A percentile compares a stretch with the other conserved stretches of the same genome.
Evolutionary conservation across 2,329 filamentous ascomycete genomes (phyloP).

Genomic region (Fusarium sp.): DNA sequence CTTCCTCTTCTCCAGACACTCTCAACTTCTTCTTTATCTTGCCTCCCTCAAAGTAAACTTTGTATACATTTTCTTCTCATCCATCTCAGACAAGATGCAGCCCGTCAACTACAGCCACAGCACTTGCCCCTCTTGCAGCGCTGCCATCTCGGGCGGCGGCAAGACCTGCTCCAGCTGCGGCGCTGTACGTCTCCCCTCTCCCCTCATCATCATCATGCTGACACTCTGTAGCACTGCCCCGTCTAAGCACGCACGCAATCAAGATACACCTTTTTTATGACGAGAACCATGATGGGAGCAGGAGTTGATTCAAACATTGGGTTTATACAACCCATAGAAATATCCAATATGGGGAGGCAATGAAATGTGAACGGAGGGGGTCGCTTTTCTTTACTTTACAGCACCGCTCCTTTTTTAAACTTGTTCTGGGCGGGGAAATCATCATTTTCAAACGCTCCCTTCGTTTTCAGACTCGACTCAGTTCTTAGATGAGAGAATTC

Average conservation of each 20-base stretch:
- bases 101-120: constrained; percentile 53
- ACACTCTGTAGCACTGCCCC: constrained; percentile 40
- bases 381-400: constrained; percentile 14
- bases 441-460: constrained; percentile 13
- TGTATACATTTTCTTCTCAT: constrained; percentile 37
- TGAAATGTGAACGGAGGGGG: constrained; percentile 20
- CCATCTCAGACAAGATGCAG: constrained; percentile 44
- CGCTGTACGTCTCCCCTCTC: constrained; percentile 59
- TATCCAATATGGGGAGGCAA: constrained; percentile 12
- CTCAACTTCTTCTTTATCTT: not conserved
- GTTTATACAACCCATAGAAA: not conserved
- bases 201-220: constrained; percentile 2
- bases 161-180: constrained; percentile 70
- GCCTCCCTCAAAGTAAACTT: not conserved
- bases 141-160: constrained; percentile 55
- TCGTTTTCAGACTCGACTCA: constrained; percentile 15
- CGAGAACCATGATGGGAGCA: constrained; percentile 23
- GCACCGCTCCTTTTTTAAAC: constrained; percentile 28
- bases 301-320: constrained; percentile 20
- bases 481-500: constrained; percentile 3
- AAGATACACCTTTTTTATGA: not conserved
- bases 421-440: constrained; percentile 10
- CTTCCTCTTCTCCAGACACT: not conserved
- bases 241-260: constrained; percentile 32
- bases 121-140: constrained; percentile 69